A percentile compares a stretch with the other conserved stretches of the same genome.
phyloP scores from a whole-genome alignment of 1,284 basidiomycete genomes.

The Moesziomyces aphidis region DNA sequence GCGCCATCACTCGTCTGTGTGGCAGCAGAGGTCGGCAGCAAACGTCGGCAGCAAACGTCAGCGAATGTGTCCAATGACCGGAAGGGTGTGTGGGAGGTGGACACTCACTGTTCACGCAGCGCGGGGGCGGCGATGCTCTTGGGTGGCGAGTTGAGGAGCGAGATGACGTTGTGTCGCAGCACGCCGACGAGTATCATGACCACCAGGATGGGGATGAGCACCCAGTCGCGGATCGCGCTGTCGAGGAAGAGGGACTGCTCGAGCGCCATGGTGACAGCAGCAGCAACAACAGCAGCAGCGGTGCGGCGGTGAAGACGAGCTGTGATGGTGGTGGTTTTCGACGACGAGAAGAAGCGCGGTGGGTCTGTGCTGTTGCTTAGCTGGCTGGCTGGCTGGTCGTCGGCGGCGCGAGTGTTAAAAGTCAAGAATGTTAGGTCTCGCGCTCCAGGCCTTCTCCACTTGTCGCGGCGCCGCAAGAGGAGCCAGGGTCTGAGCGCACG shows the following conservation, averaged over 20 bases:
- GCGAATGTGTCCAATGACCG: neutral
- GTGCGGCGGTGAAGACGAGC: neutral
- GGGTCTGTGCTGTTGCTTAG: neutral
- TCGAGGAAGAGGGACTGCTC: slow-evolving; percentile 55
- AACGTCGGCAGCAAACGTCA: neutral
- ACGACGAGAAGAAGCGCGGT: neutral
- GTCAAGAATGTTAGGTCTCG: too few relatives aligned
- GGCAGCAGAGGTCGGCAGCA: neutral
- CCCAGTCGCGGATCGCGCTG: slow-evolving; percentile 71
- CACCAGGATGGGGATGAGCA: slow-evolving; percentile 94
- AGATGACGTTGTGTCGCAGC: slow-evolving; percentile 90
- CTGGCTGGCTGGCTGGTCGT: too few relatives aligned
- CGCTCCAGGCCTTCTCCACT: too few relatives aligned
- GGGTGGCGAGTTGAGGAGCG: slow-evolving; percentile 84
- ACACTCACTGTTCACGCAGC: slow-evolving; percentile 90
- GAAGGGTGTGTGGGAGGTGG: too few relatives aligned
- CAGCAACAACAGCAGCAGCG: neutral
- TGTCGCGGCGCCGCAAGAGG: too few relatives aligned
- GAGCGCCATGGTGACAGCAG: slow-evolving; percentile 25
- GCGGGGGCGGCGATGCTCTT: slow-evolving; percentile 82
- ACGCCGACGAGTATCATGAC: slow-evolving; percentile 98
- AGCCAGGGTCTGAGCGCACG: too few relatives aligned
- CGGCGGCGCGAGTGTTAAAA: too few relatives aligned
- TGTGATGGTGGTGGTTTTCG: neutral
- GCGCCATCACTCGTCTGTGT: slow-evolving; percentile 56